A percentile compares a stretch with the other conserved stretches of the same genome.
Evolutionary conservation across 225 moss, liverwort and hornwort genomes (phyloP).

Genomic region (Bryum argenteum): DNA sequence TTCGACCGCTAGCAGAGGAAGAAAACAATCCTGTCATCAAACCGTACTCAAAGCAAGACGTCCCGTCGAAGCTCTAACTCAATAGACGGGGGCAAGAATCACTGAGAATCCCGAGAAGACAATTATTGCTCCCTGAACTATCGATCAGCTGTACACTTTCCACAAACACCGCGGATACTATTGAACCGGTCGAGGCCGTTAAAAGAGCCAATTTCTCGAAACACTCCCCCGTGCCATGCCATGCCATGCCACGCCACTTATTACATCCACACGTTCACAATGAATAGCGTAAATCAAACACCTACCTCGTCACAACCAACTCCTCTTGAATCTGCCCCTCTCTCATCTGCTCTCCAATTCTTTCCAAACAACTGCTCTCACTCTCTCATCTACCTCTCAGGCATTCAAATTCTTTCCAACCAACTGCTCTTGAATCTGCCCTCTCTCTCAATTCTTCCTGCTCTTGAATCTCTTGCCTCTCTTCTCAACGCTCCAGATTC

Average conservation of each 20-base stretch:
- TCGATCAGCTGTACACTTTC: conserved; percentile 32
- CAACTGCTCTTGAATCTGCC: background rate
- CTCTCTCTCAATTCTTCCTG: too few species aligned
- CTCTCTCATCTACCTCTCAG: background rate
- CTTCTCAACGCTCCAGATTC: too few species aligned
- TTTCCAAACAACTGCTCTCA: background rate
- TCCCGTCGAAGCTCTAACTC: conserved; percentile 19
- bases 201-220: conserved; percentile 16
- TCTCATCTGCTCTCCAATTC: conserved; percentile 9
- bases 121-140: conserved; percentile 47
- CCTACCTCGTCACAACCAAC: conserved; percentile 24
- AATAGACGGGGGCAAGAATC: conserved; percentile 19
- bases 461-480: too few species aligned
- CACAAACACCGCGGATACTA: conserved; percentile 26
- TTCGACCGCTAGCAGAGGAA: conserved; percentile 10
- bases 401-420: conserved; percentile 6
- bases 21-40: conserved; percentile 28
- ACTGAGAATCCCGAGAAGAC: conserved; percentile 37
- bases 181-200: conserved; percentile 35
- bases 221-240: background rate
- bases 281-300: conserved; percentile 2
- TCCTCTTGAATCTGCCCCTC: conserved; percentile 17
- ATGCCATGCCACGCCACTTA: background rate
- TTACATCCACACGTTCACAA: conserved; percentile 3
- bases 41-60: conserved; percentile 3